A percentile compares a stretch with the other conserved stretches of the same genome.
Conservation (phyloP, 495 filamentous ascomycete species). For the Aspergillus haitiensis region DNA sequence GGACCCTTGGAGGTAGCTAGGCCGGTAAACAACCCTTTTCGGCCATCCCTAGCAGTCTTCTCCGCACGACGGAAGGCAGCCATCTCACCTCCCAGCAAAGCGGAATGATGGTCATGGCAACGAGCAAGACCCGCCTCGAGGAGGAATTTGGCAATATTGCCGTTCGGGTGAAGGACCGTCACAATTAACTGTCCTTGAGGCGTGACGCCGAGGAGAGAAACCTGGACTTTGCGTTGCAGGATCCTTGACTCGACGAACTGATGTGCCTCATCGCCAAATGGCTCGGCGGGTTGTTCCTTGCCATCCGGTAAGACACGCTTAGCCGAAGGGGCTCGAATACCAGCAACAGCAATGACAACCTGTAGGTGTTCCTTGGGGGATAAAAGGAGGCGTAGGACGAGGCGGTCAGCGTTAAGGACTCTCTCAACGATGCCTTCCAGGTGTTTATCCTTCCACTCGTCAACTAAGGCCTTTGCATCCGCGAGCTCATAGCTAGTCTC, state of each 20-base stretch:
- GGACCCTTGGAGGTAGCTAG: conserved; percentile 63
- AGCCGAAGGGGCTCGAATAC: conserved; percentile 81
- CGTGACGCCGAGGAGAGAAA: conserved; percentile 79
- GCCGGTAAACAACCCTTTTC: conserved; percentile 73
- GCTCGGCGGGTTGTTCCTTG: conserved; percentile 78
- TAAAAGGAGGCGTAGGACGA: conserved; percentile 78
- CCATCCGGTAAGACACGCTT: conserved; percentile 77
- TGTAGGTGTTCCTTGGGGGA: conserved; percentile 78
- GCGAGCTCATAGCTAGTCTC: conserved; percentile 77
- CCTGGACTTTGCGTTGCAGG: conserved; percentile 78
- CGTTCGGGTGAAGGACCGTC: conserved; percentile 78
- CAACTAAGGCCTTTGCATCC: conserved; percentile 68
- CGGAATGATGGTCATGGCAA: conserved; percentile 92
- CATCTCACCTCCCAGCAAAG: conserved; percentile 85
- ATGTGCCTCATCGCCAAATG: conserved; percentile 81
- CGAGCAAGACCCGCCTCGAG: conserved; percentile 85
- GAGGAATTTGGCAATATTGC: conserved; percentile 86
- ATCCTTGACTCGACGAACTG: conserved; percentile 82
- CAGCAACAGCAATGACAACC: conserved; percentile 82
- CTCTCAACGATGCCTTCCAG: conserved; percentile 83
- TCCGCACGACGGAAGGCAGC: conserved; percentile 80
- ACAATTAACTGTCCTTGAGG: conserved; percentile 83
- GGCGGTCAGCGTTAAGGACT: conserved; percentile 84
- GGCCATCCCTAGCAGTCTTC: conserved; percentile 72
- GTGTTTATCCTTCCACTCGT: conserved; percentile 72